Evolutionary conservation across 2,329 filamentous ascomycete species (phyloP).

Genomic region (Sclerotinia subarctica): DNA sequence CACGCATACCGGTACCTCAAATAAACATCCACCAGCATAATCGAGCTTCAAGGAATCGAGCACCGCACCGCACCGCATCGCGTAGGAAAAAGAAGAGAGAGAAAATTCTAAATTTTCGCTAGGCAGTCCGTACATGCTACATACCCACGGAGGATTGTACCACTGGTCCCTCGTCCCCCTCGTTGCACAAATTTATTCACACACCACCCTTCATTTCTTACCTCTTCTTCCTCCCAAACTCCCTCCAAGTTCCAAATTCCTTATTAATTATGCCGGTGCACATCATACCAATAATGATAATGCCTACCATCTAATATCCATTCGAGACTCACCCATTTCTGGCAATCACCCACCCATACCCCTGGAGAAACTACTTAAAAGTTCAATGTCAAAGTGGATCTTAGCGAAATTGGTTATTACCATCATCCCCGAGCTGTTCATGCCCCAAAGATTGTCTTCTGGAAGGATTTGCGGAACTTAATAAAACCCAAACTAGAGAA

Average conservation of each 20-base stretch:
- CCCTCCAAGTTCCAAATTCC: background rate
- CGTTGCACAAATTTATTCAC: background rate
- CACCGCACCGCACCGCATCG: slow-evolving; percentile 8
- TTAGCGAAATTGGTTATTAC: slow-evolving; percentile 30
- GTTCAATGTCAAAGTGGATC: slow-evolving; percentile 23
- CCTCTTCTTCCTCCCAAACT: background rate
- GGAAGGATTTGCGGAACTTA: slow-evolving; percentile 23
- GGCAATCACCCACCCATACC: slow-evolving; percentile 5
- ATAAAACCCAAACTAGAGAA: slow-evolving; percentile 19
- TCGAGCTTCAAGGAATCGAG: slow-evolving; percentile 4
- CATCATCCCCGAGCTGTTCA: slow-evolving; percentile 29
- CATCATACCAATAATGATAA: slow-evolving; percentile 4
- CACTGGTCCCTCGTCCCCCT: background rate
- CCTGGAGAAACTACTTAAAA: slow-evolving; percentile 17
- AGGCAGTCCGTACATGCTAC: background rate
- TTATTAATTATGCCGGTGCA: background rate
- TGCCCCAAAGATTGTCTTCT: slow-evolving; percentile 25
- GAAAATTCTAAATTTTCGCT: background rate
- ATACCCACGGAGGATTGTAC: no score
- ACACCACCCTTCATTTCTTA: background rate
- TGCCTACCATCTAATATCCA: slow-evolving; percentile 14
- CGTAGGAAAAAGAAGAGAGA: slow-evolving; percentile 6
- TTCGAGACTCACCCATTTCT: slow-evolving; percentile 14
- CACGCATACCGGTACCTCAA: background rate
- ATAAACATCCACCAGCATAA: slow-evolving; percentile 11